Conservation (phyloP, 1,139 yeast genomes). For the Suzukiozyma palmioleophila region DNA sequence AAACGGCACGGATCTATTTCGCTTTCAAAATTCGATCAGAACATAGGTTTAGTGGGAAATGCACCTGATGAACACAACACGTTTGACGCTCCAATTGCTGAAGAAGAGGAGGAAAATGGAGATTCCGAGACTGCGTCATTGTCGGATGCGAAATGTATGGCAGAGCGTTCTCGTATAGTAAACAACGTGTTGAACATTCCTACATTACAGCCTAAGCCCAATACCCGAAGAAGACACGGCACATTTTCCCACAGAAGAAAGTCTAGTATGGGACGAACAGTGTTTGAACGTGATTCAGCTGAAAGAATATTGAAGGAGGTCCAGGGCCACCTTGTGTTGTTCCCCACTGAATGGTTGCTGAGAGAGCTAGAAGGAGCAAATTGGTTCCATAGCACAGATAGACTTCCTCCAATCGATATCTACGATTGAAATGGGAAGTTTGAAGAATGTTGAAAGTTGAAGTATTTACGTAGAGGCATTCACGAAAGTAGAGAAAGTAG, state of each 20-base stretch:
- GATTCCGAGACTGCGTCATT: conserved; percentile 3
- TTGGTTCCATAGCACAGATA: conserved; percentile 93
- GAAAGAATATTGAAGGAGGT: conserved; percentile 67
- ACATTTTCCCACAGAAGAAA: conserved; percentile 31
- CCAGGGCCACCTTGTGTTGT: conserved; percentile 85
- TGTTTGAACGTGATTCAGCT: conserved; percentile 74
- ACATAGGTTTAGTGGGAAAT: conserved; percentile 1
- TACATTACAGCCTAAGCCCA: neutral
- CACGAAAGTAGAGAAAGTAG: no score
- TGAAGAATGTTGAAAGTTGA: no score
- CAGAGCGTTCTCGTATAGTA: neutral
- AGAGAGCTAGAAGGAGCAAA: conserved; percentile 85
- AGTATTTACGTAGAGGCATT: no score
- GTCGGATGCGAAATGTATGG: neutral
- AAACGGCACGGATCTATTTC: conserved; percentile 2
- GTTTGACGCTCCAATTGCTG: neutral
- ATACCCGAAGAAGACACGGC: conserved; percentile 27
- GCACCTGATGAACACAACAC: neutral
- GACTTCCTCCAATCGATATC: conserved; percentile 92
- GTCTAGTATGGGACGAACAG: conserved; percentile 39
- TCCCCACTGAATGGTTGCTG: conserved; percentile 88
- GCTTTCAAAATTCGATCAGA: neutral
- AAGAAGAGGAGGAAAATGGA: conserved; percentile 7
- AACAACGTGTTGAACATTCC: conserved; percentile 2
- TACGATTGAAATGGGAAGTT: conserved; percentile 50